Evolutionary conservation across 2,329 filamentous ascomycete genomes (phyloP).

Genomic region (Venturia oleaginea): DNA sequence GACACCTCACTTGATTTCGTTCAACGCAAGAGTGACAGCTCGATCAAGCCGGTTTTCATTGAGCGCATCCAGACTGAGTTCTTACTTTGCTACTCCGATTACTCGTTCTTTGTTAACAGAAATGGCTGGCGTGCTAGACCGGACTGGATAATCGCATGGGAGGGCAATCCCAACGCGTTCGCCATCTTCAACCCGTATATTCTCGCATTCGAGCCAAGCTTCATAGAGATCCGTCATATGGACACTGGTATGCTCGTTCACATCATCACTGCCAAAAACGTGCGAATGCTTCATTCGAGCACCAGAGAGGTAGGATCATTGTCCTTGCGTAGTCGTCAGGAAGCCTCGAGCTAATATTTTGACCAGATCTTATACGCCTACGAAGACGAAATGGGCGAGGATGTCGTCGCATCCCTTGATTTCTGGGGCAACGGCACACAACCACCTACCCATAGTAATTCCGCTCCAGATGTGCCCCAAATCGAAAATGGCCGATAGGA

Average conservation of each 20-base stretch:
- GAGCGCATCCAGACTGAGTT: conserved; percentile 96
- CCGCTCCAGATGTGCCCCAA: conserved; percentile 6
- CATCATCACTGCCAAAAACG: conserved; percentile 93
- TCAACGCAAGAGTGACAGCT: conserved; percentile 85
- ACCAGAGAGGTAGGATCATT: conserved; percentile 72
- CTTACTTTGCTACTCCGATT: conserved; percentile 94
- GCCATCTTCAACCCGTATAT: conserved; percentile 96
- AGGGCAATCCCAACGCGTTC: conserved; percentile 84
- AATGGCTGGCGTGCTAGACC: conserved; percentile 95
- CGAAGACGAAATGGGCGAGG: conserved; percentile 88
- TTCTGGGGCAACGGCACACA: conserved; percentile 57
- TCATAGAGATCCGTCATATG: conserved; percentile 92
- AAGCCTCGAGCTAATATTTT: neutral
- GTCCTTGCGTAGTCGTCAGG: neutral
- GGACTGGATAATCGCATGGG: conserved; percentile 97
- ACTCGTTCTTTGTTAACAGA: conserved; percentile 97
- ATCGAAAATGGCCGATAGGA: conserved; percentile 7
- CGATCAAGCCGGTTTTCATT: conserved; percentile 91
- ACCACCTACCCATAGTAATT: conserved; percentile 5
- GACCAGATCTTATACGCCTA: conserved; percentile 89
- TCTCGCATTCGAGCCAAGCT: conserved; percentile 91
- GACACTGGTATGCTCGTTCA: conserved; percentile 86
- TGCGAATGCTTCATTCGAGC: conserved; percentile 93
- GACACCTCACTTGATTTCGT: conserved; percentile 98
- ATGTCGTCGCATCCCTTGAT: conserved; percentile 88